These are phyloP conservation scores for Fusarium cicatricum DNA, from an alignment of 2,329 filamentous ascomycete genomes.

Conservation along the genomic window DNA sequence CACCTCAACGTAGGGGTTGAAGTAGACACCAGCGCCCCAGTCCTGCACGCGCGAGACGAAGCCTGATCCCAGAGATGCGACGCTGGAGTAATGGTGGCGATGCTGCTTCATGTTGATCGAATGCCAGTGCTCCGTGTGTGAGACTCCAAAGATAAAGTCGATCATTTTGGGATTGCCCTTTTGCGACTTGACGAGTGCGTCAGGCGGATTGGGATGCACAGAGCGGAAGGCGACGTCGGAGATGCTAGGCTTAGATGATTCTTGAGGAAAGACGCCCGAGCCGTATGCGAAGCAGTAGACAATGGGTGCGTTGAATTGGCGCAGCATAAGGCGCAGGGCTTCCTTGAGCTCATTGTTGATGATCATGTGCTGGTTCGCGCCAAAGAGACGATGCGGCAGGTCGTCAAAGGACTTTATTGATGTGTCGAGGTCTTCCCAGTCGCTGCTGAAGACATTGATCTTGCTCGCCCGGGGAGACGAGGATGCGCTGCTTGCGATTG, in stretches of 20 bases:
- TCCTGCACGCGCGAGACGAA: slow-evolving; percentile 88
- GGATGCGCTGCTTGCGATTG: slow-evolving; percentile 26
- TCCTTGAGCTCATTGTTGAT: slow-evolving; percentile 98
- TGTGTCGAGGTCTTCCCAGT: slow-evolving; percentile 56
- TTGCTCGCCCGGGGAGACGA: slow-evolving; percentile 40
- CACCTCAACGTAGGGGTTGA: slow-evolving; percentile 93
- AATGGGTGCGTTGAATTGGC: slow-evolving; percentile 92
- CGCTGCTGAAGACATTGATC: slow-evolving; percentile 50
- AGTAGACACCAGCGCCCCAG: slow-evolving; percentile 95
- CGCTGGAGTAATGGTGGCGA: slow-evolving; percentile 87
- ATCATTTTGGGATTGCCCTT: slow-evolving; percentile 94
- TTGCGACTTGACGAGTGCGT: slow-evolving; percentile 84
- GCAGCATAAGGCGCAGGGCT: slow-evolving; percentile 83
- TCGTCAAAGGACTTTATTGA: slow-evolving; percentile 56
- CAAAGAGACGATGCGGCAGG: slow-evolving; percentile 68
- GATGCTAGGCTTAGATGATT: slow-evolving; percentile 59
- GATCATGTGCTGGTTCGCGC: slow-evolving; percentile 94
- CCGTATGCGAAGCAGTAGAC: slow-evolving; percentile 98
- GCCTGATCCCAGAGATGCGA: slow-evolving; percentile 85
- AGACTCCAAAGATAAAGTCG: slow-evolving; percentile 97
- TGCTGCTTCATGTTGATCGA: slow-evolving; percentile 90
- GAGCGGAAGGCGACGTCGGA: slow-evolving; percentile 66
- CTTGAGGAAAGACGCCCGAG: slow-evolving; percentile 92
- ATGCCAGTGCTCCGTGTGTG: slow-evolving; percentile 96
- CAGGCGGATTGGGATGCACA: slow-evolving; percentile 83